phyloP scores from a whole-genome alignment of 2,329 filamentous ascomycete species.

The Fusarium fujikuroi region DNA sequence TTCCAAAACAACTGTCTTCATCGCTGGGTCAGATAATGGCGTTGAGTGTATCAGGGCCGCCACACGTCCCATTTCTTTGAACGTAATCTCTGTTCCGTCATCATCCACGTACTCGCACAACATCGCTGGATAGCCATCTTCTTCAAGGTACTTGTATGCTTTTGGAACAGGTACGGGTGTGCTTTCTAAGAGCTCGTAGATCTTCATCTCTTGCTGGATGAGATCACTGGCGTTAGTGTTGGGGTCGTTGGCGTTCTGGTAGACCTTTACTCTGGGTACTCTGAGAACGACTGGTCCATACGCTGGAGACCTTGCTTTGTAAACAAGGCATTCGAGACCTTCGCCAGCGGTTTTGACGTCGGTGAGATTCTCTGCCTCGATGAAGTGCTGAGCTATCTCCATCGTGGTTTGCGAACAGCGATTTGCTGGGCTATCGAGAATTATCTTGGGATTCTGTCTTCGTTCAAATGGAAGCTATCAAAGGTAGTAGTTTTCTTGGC shows the following conservation, averaged over 20 bases:
- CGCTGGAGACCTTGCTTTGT: neutral
- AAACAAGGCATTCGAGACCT: constrained; percentile 20
- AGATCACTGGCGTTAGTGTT: neutral
- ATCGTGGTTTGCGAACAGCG: neutral
- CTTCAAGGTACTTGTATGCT: constrained; percentile 7
- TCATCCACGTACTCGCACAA: constrained; percentile 17
- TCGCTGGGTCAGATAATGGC: fast-evolving
- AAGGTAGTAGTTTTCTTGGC: neutral
- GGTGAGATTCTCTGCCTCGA: neutral
- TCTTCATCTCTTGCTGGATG: constrained; percentile 6
- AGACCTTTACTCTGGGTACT: constrained; percentile 6
- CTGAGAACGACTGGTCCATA: constrained; percentile 8
- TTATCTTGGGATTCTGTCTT: neutral
- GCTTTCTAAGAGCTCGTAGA: neutral
- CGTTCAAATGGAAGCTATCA: fast-evolving
- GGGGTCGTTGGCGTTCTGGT: constrained; percentile 6
- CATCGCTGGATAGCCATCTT: constrained; percentile 5
- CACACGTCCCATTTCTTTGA: constrained; percentile 11
- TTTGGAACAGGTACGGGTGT: neutral
- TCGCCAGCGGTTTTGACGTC: neutral
- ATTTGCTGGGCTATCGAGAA: neutral
- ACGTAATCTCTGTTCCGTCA: neutral
- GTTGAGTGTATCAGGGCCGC: constrained; percentile 4
- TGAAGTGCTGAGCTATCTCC: neutral
- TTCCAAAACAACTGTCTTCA: neutral